These are phyloP conservation scores for Cucurbita maxima DNA, from an alignment of 306 rosid genomes.

Conservation along the genomic window DNA sequence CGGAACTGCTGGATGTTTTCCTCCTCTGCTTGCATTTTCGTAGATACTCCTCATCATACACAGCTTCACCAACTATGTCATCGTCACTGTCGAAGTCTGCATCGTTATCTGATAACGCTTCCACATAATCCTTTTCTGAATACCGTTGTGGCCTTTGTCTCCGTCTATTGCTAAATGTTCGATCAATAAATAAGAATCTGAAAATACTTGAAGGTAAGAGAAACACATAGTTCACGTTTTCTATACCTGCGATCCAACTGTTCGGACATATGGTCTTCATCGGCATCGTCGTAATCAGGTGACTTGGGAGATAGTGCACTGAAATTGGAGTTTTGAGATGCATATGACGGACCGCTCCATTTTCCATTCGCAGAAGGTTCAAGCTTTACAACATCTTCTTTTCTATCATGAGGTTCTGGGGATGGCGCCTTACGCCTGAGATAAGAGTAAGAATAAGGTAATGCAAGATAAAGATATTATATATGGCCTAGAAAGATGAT, in stretches of 20 bases:
- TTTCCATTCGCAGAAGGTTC: constrained; percentile 68
- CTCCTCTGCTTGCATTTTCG: constrained; percentile 72
- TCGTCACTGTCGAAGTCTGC: constrained; percentile 82
- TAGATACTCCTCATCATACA: constrained; percentile 90
- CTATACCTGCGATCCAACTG: constrained; percentile 59
- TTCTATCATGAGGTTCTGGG: constrained; percentile 54
- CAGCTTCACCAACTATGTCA: constrained; percentile 92
- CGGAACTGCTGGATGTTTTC: constrained; percentile 82
- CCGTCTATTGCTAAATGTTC: constrained; percentile 44
- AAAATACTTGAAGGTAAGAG: not conserved
- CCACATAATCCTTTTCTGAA: constrained; percentile 72
- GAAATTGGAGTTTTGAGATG: constrained; percentile 36
- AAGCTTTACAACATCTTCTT: constrained; percentile 40
- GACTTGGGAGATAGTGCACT: constrained; percentile 61
- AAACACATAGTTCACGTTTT: not conserved
- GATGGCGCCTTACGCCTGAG: constrained; percentile 61
- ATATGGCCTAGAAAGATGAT: not conserved
- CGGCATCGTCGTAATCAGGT: constrained; percentile 41
- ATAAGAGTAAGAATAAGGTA: not conserved
- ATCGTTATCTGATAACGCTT: constrained; percentile 63
- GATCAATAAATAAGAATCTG: constrained; percentile 11
- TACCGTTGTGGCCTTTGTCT: constrained; percentile 83
- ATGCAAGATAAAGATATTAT: not conserved
- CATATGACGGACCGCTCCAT: constrained; percentile 47
- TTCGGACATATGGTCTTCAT: constrained; percentile 40